Percentiles rank a stretch among this genome's conserved stretches.
Evolutionary conservation across 257 asterid species (phyloP).

Genomic region (Nicotiana benthamiana): DNA sequence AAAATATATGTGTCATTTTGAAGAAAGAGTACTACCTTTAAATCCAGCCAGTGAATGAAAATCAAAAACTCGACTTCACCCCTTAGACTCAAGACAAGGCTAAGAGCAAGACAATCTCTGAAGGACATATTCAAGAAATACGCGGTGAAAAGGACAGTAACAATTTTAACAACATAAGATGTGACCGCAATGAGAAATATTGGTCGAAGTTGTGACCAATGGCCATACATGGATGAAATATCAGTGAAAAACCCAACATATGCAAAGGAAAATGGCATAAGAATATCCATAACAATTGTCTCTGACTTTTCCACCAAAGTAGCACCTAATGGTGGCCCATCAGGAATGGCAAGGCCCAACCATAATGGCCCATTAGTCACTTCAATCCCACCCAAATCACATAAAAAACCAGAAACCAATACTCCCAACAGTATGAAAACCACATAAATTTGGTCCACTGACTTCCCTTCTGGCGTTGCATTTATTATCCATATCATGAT

Average conservation of each 20-base stretch:
- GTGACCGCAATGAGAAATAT: constrained; percentile 33
- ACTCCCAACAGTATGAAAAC: constrained; percentile 51
- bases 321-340: constrained; percentile 85
- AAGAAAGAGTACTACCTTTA: constrained; percentile 44
- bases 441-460: constrained; percentile 57
- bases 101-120: constrained; percentile 60
- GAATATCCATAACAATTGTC: constrained; percentile 40
- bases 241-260: constrained; percentile 50
- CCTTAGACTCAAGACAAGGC: constrained; percentile 58
- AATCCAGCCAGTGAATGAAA: constrained; percentile 61
- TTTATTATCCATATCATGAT: constrained; percentile 53
- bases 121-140: constrained; percentile 33
- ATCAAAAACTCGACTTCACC: constrained; percentile 71
- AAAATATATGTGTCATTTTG: too few species aligned
- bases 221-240: constrained; percentile 19
- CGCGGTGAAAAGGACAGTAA: constrained; percentile 28
- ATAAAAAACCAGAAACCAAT: constrained; percentile 38
- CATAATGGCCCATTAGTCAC: constrained; percentile 67
- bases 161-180: constrained; percentile 27
- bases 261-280: constrained; percentile 59
- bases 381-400: constrained; percentile 61
- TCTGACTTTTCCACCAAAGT: constrained; percentile 71
- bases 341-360: constrained; percentile 86
- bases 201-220: constrained; percentile 48
- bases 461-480: constrained; percentile 58